Evolutionary conservation across 352 stramenopile genomes (phyloP), one percentile per base, ranked within the genome.

Genomic region (Pythium scleroteichum): DNA sequence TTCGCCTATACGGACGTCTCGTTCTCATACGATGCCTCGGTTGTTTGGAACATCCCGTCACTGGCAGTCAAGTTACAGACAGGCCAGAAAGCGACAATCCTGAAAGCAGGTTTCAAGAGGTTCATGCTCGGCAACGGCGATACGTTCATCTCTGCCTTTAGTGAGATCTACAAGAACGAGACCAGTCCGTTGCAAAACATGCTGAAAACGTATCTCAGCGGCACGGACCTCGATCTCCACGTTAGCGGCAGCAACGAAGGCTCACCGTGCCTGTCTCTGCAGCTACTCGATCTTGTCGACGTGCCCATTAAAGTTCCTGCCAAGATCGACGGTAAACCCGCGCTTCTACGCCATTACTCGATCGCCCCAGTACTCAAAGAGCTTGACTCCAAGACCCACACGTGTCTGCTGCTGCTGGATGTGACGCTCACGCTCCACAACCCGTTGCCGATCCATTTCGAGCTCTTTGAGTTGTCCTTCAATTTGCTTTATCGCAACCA

Each of bases 1-100:
- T 92, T 92, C 53, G 82, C 85, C 13, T 95, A 86, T 46, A 91
- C 85, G 3, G 84, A 93, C 54, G 82, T 93, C 17, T 79, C 78
- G 29, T 92, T 94, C 44, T 62, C 79, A 32, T 92, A 90, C 60
- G 48, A 44, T 0, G 87, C 85, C 12, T 63, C 53, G 7, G 61
- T 93, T 24, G 39, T 89, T 9, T 95, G 83, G 82, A 91, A 92
- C n/a, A 22, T 95, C 7, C 85, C 83, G 9, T 78, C 85, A 10
- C 69, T 95, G 29, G 75, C 76, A 20, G 61, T 95, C 3, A 61
- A 76, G 4, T 67, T 95, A 20, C 57, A 76, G 38, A 82, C 68
- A 14, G 68, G 54, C 10, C 24, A 53, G 2, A 62, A 64, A 1
- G 44, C 85, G 40, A 78, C 68, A 9, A 85, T 94, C 17, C 54